Evolutionary conservation across 164 flowering plant genomes (phyloP).

Genomic region (Vitis rupestris): DNA sequence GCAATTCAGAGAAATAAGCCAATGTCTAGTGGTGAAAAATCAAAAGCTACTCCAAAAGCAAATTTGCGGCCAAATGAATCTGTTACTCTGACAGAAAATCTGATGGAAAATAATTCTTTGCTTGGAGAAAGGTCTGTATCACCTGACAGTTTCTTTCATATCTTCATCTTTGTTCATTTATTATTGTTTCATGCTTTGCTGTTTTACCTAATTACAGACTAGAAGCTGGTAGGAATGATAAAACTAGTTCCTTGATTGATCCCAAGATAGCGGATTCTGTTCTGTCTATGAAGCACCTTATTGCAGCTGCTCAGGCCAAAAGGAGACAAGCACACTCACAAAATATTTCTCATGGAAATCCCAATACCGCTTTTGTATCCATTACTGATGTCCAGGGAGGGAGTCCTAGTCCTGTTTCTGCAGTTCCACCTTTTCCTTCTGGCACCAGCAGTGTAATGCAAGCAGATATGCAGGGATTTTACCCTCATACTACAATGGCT

Average conservation of each 20-base stretch:
- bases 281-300: constrained; percentile 79
- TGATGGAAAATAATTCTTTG: constrained; percentile 21
- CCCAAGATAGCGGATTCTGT: constrained; percentile 49
- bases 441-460: constrained; percentile 30
- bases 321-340: constrained; percentile 64
- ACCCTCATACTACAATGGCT: constrained; percentile 25
- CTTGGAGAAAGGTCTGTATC: constrained; percentile 41
- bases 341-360: constrained; percentile 30
- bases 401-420: constrained; percentile 51
- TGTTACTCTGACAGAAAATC: constrained; percentile 19
- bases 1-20: constrained; percentile 39
- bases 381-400: constrained; percentile 32
- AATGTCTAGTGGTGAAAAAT: constrained; percentile 39
- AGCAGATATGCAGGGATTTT: constrained; percentile 39
- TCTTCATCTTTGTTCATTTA: neutral
- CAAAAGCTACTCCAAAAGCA: constrained; percentile 44
- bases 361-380: constrained; percentile 24
- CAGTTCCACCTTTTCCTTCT: constrained; percentile 34
- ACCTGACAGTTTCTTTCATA: neutral
- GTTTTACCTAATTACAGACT: constrained; percentile 27
- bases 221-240: constrained; percentile 39
- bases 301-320: constrained; percentile 97
- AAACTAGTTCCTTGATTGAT: constrained; percentile 31
- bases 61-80: constrained; percentile 20
- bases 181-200: neutral